phyloP scores from a whole-genome alignment of 768 basidiomycete genomes.

The Boletus rufocinnamomeus region DNA sequence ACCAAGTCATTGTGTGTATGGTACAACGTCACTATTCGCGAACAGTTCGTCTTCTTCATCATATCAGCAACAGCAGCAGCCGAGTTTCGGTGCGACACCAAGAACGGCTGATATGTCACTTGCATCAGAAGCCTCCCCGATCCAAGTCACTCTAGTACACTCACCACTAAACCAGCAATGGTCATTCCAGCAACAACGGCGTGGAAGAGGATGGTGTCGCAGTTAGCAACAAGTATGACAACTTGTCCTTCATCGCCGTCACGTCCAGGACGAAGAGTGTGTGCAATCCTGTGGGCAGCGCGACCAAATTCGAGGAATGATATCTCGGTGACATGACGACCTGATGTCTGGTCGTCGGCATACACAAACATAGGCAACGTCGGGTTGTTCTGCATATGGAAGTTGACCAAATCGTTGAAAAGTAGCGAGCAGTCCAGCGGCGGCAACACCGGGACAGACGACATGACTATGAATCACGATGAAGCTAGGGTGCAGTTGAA shows the following conservation, averaged over 20 bases:
- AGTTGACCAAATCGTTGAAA: slow-evolving; percentile 21
- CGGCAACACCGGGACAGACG: slow-evolving; percentile 9
- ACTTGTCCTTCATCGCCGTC: slow-evolving; percentile 26
- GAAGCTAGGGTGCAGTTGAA: neutral
- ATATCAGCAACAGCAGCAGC: slow-evolving; percentile 8
- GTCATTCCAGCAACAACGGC: slow-evolving; percentile 23
- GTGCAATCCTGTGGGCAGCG: slow-evolving; percentile 35
- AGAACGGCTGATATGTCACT: slow-evolving; percentile 26
- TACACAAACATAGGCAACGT: slow-evolving; percentile 17
- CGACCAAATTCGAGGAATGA: slow-evolving; percentile 17
- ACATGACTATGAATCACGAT: neutral
- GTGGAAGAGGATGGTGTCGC: slow-evolving; percentile 26
- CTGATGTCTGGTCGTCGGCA: slow-evolving; percentile 12
- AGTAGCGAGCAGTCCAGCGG: slow-evolving; percentile 19
- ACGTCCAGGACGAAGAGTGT: slow-evolving; percentile 18
- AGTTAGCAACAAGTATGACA: slow-evolving; percentile 34
- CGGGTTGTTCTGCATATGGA: slow-evolving; percentile 19
- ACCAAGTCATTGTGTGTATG: slow-evolving; percentile 16
- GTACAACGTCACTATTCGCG: slow-evolving; percentile 12
- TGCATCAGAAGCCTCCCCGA: slow-evolving; percentile 25
- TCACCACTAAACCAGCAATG: slow-evolving; percentile 33
- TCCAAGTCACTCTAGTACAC: slow-evolving; percentile 31
- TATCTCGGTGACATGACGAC: slow-evolving; percentile 12
- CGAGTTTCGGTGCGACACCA: slow-evolving; percentile 28
- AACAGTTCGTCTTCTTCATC: slow-evolving; percentile 13